These are phyloP conservation scores for Fusarium sp. DNA, from an alignment of 2,329 filamentous ascomycete genomes.

Conservation along the genomic window DNA sequence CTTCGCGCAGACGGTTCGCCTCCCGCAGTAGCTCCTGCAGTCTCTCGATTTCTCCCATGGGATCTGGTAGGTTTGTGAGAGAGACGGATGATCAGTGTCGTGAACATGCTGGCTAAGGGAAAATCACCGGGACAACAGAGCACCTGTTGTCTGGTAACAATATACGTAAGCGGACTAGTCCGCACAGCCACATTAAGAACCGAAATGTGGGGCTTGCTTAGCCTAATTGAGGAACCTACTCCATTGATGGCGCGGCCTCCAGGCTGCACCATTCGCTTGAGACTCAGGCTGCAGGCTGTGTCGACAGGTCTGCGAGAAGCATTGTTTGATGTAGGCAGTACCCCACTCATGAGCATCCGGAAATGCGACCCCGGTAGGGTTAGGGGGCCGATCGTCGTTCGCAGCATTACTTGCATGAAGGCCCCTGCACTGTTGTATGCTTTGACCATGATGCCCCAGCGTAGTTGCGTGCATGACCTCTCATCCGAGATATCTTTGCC, in stretches of 20 bases:
- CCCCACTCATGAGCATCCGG: too few relatives aligned
- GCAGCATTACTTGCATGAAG: not conserved
- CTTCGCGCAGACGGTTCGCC: slow-evolving; percentile 34
- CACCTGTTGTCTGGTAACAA: not conserved
- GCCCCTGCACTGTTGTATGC: not conserved
- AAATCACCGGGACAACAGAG: not conserved
- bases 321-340: too few relatives aligned
- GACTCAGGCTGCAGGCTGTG: not conserved
- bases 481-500: not conserved
- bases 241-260: not conserved
- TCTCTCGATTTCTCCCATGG: slow-evolving; percentile 11
- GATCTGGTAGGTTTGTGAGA: not conserved
- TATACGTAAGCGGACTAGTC: not conserved
- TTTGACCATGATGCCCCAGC: not conserved
- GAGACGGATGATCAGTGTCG: not conserved
- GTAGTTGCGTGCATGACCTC: not conserved
- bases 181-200: not conserved
- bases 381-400: not conserved
- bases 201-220: not conserved
- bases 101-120: not conserved
- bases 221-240: not conserved
- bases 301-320: not conserved
- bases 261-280: not conserved
- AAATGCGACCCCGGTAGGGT: too few relatives aligned
- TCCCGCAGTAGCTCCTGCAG: not conserved